Evolutionary conservation across 2,329 filamentous ascomycete genomes (phyloP).

Genomic region (Aspergillus luchuensis): DNA sequence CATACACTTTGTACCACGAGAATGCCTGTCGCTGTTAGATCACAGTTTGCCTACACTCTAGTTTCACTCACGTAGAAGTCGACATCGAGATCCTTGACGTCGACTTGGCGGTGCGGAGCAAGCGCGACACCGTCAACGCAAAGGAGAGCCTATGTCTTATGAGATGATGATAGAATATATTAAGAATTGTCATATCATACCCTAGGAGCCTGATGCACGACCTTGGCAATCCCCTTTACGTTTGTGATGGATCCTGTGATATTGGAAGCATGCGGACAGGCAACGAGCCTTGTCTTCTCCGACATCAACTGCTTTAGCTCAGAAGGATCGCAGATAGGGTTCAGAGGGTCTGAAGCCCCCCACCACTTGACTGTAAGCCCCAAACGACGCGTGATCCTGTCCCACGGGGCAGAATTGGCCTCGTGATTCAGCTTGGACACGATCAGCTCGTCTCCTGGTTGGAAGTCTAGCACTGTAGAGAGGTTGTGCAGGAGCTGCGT

Average conservation of each 20-base stretch:
- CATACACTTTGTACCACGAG: conserved; percentile 81
- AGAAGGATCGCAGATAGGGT: conserved; percentile 61
- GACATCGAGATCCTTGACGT: conserved; percentile 68
- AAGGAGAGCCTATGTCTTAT: conserved; percentile 54
- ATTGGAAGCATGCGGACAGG: conserved; percentile 74
- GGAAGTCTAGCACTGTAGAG: conserved; percentile 56
- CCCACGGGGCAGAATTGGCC: conserved; percentile 74
- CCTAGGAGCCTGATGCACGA: conserved; percentile 48
- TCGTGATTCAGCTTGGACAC: conserved; percentile 75
- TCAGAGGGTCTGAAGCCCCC: conserved; percentile 53
- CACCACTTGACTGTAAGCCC: conserved; percentile 71
- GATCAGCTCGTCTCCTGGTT: conserved; percentile 66
- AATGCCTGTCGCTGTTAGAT: conserved; percentile 51
- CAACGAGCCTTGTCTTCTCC: conserved; percentile 67
- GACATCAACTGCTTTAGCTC: conserved; percentile 63
- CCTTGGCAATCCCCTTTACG: conserved; percentile 37
- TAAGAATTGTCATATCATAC: conserved; percentile 14
- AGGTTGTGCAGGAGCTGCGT: conserved; percentile 77
- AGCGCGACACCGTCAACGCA: conserved; percentile 77
- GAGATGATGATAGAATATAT: not conserved
- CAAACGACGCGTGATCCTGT: conserved; percentile 64
- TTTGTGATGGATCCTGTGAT: conserved; percentile 69
- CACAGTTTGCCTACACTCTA: fast-evolving
- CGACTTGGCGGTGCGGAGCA: conserved; percentile 70
- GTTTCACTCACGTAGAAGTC: conserved; percentile 63